Conservation (phyloP, 495 filamentous ascomycete genomes). For the Aspergillus heteromorphus region DNA sequence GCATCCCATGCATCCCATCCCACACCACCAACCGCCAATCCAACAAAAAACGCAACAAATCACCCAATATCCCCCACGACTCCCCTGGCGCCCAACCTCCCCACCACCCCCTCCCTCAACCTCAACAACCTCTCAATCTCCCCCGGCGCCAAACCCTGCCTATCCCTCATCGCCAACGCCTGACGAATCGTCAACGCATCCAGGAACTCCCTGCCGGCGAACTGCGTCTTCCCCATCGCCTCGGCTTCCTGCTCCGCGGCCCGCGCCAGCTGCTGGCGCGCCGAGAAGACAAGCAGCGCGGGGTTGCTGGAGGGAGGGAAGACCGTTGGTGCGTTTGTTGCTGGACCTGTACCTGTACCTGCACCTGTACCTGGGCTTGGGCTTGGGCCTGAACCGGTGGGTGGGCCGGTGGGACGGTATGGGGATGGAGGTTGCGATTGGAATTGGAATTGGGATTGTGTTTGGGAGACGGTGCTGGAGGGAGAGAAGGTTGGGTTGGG, state of each 20-base stretch:
- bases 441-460: conserved; percentile 17
- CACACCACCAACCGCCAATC: background rate
- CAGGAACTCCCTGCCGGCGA: conserved; percentile 47
- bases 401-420: conserved; percentile 8
- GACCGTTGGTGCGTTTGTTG: conserved; percentile 29
- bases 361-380: too few relatives aligned
- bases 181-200: conserved; percentile 58
- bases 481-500: conserved; percentile 54
- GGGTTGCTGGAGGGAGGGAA: conserved; percentile 49
- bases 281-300: conserved; percentile 45
- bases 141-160: conserved; percentile 37
- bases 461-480: conserved; percentile 43
- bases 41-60: background rate
- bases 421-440: too few relatives aligned
- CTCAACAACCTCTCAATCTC: conserved; percentile 58
- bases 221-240: conserved; percentile 36
- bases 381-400: too few relatives aligned
- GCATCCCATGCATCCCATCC: too few relatives aligned
- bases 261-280: conserved; percentile 38
- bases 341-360: too few relatives aligned
- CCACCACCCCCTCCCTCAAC: conserved; percentile 54
- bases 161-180: conserved; percentile 56
- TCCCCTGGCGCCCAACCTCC: conserved; percentile 46
- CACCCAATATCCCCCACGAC: conserved; percentile 30
- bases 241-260: conserved; percentile 49